Conservation (phyloP, 768 basidiomycete species). For the Antrodiella citrinella region DNA sequence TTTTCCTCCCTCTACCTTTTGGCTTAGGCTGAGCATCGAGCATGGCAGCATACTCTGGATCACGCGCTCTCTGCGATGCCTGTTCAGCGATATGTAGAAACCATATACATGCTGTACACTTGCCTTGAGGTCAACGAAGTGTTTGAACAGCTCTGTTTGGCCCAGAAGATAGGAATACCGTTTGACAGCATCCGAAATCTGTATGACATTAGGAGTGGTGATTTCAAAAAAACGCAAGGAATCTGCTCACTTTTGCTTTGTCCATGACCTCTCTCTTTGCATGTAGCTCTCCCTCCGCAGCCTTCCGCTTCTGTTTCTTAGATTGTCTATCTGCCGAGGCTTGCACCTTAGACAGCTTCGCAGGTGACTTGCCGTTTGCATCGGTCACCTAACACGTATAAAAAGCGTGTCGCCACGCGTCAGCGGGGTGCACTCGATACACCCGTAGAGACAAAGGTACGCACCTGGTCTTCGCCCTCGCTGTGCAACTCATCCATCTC, state of each 20-base stretch:
- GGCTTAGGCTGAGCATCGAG: constrained; percentile 82
- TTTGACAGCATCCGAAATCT: constrained; percentile 93
- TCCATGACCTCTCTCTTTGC: constrained; percentile 77
- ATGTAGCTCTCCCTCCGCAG: constrained; percentile 60
- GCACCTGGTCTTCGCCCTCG: constrained; percentile 44
- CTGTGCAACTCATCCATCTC: constrained; percentile 20
- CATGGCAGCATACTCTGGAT: constrained; percentile 88
- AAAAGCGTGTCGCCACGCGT: constrained; percentile 12
- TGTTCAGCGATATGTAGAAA: too few species aligned
- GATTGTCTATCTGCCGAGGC: constrained; percentile 31
- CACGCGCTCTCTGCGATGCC: constrained; percentile 63
- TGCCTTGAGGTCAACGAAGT: constrained; percentile 96
- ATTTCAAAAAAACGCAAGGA: background rate
- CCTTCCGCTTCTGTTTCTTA: constrained; percentile 52
- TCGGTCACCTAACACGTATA: constrained; percentile 22
- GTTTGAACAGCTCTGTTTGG: constrained; percentile 96
- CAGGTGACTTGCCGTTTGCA: constrained; percentile 25
- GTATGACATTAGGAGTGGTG: constrained; percentile 1
- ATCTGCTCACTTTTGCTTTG: constrained; percentile 64
- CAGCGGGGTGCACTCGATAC: background rate
- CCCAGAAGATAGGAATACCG: constrained; percentile 96
- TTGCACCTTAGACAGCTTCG: constrained; percentile 27
- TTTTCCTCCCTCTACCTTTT: constrained; percentile 81
- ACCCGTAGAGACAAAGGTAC: background rate
- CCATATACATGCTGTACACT: background rate